phyloP scores from a whole-genome alignment of 106 monocot genomes.

The Iris macrosiphon region DNA sequence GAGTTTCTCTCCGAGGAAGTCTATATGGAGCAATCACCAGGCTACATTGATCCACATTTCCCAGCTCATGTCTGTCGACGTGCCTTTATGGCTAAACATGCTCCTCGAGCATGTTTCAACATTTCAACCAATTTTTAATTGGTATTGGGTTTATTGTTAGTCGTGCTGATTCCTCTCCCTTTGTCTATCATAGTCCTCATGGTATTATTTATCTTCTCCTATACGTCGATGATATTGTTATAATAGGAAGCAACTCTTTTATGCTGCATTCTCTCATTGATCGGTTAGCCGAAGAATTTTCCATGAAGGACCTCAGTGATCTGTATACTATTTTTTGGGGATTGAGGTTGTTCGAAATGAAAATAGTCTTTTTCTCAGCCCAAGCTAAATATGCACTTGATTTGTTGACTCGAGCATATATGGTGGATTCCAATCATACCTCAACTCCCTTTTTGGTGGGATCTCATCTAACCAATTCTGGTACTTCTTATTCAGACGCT shows the following conservation, averaged over 20 bases:
- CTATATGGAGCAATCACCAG: background rate
- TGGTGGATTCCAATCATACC: too few relatives aligned
- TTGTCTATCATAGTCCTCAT: background rate
- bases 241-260: background rate
- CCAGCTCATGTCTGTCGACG: background rate
- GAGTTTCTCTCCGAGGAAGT: background rate
- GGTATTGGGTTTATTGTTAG: background rate
- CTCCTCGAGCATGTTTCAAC: background rate
- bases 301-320: background rate
- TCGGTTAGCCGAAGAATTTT: background rate
- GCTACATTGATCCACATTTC: background rate
- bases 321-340: slow-evolving; percentile 5
- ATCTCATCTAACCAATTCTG: background rate
- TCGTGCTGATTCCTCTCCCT: background rate
- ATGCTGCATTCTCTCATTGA: background rate
- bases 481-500: background rate
- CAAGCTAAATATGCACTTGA: background rate
- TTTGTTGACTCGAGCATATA: too few relatives aligned
- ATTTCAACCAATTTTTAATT: background rate
- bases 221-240: background rate
- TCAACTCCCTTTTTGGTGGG: background rate
- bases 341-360: slow-evolving; percentile 1
- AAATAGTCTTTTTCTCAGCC: background rate
- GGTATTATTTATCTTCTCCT: background rate
- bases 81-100: background rate